Evolutionary conservation across 1,284 basidiomycete species (phyloP).

Genomic region (Marasmius sp.): DNA sequence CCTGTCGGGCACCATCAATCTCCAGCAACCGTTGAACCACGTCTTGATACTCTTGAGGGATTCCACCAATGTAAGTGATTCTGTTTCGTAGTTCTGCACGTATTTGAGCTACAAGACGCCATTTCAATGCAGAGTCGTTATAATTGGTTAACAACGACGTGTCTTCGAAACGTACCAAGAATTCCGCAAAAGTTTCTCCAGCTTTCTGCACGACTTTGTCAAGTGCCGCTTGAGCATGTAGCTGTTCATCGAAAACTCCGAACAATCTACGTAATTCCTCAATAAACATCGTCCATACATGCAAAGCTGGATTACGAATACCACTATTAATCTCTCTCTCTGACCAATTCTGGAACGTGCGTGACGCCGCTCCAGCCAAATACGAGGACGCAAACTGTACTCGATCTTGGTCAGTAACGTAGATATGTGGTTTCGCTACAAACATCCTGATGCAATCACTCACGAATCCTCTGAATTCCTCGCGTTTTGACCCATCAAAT

Average conservation of each 20-base stretch:
- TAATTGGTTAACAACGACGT: neutral
- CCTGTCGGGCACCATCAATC: neutral
- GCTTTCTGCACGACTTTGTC: neutral
- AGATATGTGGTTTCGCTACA: neutral
- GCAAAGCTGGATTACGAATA: neutral
- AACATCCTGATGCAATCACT: neutral
- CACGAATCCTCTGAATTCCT: neutral
- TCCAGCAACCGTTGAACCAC: neutral
- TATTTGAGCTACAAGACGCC: neutral
- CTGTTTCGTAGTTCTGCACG: neutral
- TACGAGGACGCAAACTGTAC: conserved; percentile 1
- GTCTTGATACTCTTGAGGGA: neutral
- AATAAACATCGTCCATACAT: neutral
- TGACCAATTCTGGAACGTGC: neutral
- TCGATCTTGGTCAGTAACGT: neutral
- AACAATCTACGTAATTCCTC: neutral
- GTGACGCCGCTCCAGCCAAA: neutral
- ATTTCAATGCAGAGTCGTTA: neutral
- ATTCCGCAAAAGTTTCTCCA: neutral
- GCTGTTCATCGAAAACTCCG: neutral
- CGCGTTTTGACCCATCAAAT: neutral
- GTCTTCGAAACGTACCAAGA: conserved; percentile 6
- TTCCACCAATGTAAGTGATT: neutral
- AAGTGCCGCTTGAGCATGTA: neutral
- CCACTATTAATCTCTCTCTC: neutral